Evolutionary conservation across 225 moss, liverwort and hornwort species (phyloP), one percentile per base, ranked within the genome.

Genomic region (Polytrichum formosum): DNA sequence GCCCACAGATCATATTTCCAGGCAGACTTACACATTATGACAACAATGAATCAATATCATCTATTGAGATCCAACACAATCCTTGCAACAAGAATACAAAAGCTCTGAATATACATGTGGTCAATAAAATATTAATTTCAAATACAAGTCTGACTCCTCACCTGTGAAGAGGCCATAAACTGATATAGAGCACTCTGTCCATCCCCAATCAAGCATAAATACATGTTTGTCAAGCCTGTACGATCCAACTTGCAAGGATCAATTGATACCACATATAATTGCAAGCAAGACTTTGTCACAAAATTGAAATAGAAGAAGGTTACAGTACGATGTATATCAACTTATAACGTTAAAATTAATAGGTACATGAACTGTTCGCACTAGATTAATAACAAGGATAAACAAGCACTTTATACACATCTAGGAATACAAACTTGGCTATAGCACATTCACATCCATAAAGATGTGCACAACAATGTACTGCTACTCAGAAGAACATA

Each of bases 141-240:
- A 10, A 26, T 61, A n/a, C 1, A 2, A 61, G 7, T 26, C 23
- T 64, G 18, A 59, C 4, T 59, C 37, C 55, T 10, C 77, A 88
- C 88, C 88, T 85, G 71, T 69, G 85, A 83, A 72, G 67, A 83
- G 31, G 85, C 60, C 28, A 89, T 21, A 61, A 82, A 89, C 28
- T 71, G 81, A 73, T 89, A 89, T 27, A 89, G 63, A 70, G 81
- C 79, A 81, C 89, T 89, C 88, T 88, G 84, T 69, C 73, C 26
- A 54, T 58, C 60, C 60, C 77, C 35, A 28, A 67, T 31, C 56
- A 31, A 67, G 30, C 65, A 66, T 9, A 27, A 23, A 33, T 37
- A 27, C 37, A 54, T 28, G 28, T 54, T 54, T 26, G 37, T 46
- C 46, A 72, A 26, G 25, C 54, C 31, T 46, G 62, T 26, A 28